Evolutionary conservation across 805 yeast genomes (phyloP).

Genomic region (Kodamaea laetipori): DNA sequence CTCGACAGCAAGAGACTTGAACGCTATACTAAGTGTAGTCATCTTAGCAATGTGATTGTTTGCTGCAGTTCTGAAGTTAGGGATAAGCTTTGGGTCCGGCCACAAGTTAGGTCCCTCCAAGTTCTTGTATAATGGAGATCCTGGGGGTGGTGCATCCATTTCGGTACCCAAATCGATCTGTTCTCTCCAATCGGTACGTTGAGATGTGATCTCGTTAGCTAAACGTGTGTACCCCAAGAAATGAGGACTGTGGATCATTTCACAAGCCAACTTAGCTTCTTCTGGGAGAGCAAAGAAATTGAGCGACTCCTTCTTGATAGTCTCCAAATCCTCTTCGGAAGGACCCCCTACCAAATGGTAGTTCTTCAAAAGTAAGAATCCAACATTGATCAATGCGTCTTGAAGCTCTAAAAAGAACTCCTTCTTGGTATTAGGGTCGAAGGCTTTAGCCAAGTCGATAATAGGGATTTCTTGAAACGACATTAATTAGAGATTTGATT

Average conservation of each 20-base stretch:
- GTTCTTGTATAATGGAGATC: conserved; percentile 46
- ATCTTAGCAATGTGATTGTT: conserved; percentile 47
- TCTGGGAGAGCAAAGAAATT: conserved; percentile 50
- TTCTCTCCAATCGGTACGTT: conserved; percentile 58
- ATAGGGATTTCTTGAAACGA: conserved; percentile 45
- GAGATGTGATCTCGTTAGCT: conserved; percentile 60
- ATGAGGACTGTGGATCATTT: conserved; percentile 58
- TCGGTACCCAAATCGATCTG: conserved; percentile 63
- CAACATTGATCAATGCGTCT: conserved; percentile 56
- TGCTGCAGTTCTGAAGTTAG: conserved; percentile 46
- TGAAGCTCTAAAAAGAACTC: conserved; percentile 42
- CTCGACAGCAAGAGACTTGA: conserved; percentile 54
- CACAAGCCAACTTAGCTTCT: conserved; percentile 46
- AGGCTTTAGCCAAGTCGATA: conserved; percentile 46
- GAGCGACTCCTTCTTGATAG: conserved; percentile 41
- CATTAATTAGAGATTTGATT: conserved; percentile 22
- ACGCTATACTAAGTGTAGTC: conserved; percentile 42
- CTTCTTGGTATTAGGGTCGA: conserved; percentile 43
- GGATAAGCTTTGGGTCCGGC: conserved; percentile 46
- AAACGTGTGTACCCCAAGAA: conserved; percentile 59
- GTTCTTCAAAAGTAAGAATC: conserved; percentile 52
- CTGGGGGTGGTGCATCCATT: conserved; percentile 42
- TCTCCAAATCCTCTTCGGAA: conserved; percentile 35
- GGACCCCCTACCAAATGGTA: conserved; percentile 42
- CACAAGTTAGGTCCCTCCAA: conserved; percentile 61